Conservation (phyloP, 345 rosid genomes). For the Erysimum cheiranthoides region DNA sequence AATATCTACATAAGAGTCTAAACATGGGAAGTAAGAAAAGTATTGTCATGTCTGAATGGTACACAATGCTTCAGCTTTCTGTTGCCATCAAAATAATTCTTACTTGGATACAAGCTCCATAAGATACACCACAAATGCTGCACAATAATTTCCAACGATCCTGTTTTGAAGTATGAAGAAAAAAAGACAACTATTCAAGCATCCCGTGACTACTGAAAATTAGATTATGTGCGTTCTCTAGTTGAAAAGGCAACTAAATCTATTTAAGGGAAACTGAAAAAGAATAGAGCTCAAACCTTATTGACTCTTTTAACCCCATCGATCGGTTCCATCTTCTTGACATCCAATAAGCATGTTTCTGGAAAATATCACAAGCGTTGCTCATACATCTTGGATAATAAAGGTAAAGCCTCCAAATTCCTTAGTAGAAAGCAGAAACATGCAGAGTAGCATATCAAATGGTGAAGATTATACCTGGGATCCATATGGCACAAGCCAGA, state of each 20-base stretch:
- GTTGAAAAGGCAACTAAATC: slow-evolving; percentile 14
- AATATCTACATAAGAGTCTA: background rate
- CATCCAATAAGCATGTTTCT: slow-evolving; percentile 95
- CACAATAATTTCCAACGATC: slow-evolving; percentile 98
- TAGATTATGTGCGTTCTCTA: slow-evolving; percentile 2
- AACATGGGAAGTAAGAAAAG: slow-evolving; percentile 11
- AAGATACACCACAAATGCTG: slow-evolving; percentile 91
- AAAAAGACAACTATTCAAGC: slow-evolving; percentile 24
- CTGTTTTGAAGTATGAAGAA: slow-evolving; percentile 52
- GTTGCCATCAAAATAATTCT: slow-evolving; percentile 45
- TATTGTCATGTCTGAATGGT: background rate
- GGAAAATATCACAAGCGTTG: slow-evolving; percentile 42
- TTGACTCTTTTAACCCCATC: slow-evolving; percentile 82
- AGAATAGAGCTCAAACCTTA: slow-evolving; percentile 55
- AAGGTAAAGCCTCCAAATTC: slow-evolving; percentile 42
- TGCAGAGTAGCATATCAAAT: slow-evolving; percentile 30
- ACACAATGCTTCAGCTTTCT: slow-evolving; percentile 15
- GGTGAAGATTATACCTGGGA: slow-evolving; percentile 72
- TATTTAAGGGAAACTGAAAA: slow-evolving; percentile 16
- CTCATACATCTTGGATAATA: slow-evolving; percentile 19
- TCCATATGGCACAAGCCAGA: slow-evolving; percentile 99
- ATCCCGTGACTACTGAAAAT: slow-evolving; percentile 18
- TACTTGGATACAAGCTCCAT: slow-evolving; percentile 99
- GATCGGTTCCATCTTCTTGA: slow-evolving; percentile 98
- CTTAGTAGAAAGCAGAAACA: slow-evolving; percentile 3